Percentiles rank a stretch among this genome's conserved stretches.
Evolutionary conservation across 2,329 filamentous ascomycete species (phyloP).

Genomic region (Penicillium sp.): DNA sequence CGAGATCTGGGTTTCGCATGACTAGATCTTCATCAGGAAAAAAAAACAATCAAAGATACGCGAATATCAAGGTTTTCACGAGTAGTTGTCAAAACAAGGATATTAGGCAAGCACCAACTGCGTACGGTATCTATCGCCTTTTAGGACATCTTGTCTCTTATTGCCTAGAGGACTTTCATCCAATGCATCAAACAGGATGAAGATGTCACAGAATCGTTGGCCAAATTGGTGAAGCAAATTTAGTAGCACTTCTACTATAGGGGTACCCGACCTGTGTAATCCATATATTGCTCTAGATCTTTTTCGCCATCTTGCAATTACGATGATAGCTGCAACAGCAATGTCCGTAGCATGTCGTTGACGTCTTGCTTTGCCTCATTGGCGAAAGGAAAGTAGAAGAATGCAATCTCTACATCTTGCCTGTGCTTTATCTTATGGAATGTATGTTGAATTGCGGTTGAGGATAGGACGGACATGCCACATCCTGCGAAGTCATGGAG

Average conservation of each 20-base stretch:
- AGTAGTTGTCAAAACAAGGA: constrained; percentile 30
- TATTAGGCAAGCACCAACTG: constrained; percentile 10
- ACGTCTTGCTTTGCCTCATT: constrained; percentile 28
- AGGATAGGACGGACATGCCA: constrained; percentile 35
- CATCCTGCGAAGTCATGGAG: constrained; percentile 33
- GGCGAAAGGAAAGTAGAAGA: constrained; percentile 23
- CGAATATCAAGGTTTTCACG: constrained; percentile 16
- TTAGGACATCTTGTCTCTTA: constrained; percentile 8
- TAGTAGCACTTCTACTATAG: neutral
- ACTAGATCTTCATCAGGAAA: neutral
- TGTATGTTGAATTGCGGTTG: constrained; percentile 28
- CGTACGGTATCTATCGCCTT: constrained; percentile 1
- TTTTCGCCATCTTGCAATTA: constrained; percentile 15
- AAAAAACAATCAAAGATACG: neutral
- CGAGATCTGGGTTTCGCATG: constrained; percentile 11
- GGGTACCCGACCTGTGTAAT: neutral
- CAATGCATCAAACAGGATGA: constrained; percentile 14
- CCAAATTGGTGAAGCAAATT: neutral
- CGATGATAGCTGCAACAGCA: constrained; percentile 29
- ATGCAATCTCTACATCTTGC: constrained; percentile 18
- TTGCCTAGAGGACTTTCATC: constrained; percentile 14
- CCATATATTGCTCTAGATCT: constrained; percentile 14
- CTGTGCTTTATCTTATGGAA: constrained; percentile 14
- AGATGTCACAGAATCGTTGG: neutral
- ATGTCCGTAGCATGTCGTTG: constrained; percentile 25